Base-by-base conservation (phyloP, 2,329 filamentous ascomycete genomes). In the Drechslerella stenobrocha region DNA sequence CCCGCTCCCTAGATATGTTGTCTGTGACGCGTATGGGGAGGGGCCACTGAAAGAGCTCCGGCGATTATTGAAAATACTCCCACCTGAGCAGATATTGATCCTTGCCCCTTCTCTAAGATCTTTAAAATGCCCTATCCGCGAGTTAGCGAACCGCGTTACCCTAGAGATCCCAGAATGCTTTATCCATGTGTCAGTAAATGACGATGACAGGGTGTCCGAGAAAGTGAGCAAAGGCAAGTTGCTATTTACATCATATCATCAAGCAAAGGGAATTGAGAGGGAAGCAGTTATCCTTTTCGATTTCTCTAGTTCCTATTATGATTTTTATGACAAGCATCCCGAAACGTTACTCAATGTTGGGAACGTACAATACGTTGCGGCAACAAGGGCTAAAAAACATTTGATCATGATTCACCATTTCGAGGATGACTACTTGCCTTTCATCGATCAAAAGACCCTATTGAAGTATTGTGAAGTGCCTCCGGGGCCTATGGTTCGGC, bases 181-280 rank as follows among this genome's bases (percentile, higher is more conserved):
- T 2, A 56, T 70, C 34, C 64, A 70, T 32, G 50, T 70, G 20
- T 48, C 64, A 2, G 44, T 22, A 23, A 48, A 58, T 9, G 69
- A 70, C 28, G 51, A 52, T 9, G 53, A 57, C 13, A 28, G 45
- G 2, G 37, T 59, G 20, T 35, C 52, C 2, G 58, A 64, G 7
- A 55, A 20, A 24, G 34, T 65, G n/a, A 46, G 55, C 13, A 47
- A 40, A 7, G 56, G 64, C 7, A 71, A 71, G 24, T 56, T 71
- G 11, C 15, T 59, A 3, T 37, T 70, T 50, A 61, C 52, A 13
- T 70, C 64, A 9, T 70, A 64, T 28, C 70, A 71, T 28, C 69
- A 71, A 52, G 53, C 60, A n/a, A 71, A 71, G n/a, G 70, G 70
- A 11, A 70, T 71, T 3, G 70, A 71, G 46, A 64, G 70, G 44